phyloP scores from a whole-genome alignment of 345 rosid species.

The Populus pruinosa region DNA sequence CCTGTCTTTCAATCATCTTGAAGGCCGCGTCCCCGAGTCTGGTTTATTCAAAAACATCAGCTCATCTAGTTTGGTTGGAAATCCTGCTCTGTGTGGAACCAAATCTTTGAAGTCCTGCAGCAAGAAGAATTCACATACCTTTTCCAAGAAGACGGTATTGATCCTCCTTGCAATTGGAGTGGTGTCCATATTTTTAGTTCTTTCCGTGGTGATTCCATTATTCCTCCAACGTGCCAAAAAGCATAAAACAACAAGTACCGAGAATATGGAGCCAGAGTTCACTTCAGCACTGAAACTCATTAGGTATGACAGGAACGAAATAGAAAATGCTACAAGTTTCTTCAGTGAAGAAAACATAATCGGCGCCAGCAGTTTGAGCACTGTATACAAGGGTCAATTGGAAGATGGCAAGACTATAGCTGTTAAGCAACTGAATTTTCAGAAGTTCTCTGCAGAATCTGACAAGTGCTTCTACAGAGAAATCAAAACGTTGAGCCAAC shows the following conservation, averaged over 20 bases:
- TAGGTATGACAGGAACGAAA: slow-evolving; percentile 52
- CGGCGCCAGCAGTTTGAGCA: slow-evolving; percentile 76
- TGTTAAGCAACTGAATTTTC: slow-evolving; percentile 70
- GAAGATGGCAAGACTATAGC: slow-evolving; percentile 62
- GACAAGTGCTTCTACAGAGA: slow-evolving; percentile 76
- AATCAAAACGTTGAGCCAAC: slow-evolving; percentile 57
- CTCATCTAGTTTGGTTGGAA: slow-evolving; percentile 51
- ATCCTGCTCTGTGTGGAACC: slow-evolving; percentile 65
- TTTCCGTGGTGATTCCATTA: slow-evolving; percentile 28
- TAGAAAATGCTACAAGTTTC: slow-evolving; percentile 57
- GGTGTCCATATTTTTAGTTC: slow-evolving; percentile 30
- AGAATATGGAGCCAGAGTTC: slow-evolving; percentile 40
- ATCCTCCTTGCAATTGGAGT: slow-evolving; percentile 48
- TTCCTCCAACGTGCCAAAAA: slow-evolving; percentile 26
- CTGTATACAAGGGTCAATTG: slow-evolving; percentile 68
- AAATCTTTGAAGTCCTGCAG: slow-evolving; percentile 42
- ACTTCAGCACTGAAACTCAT: slow-evolving; percentile 44
- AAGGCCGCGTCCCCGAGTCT: slow-evolving; percentile 62
- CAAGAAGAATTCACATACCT: slow-evolving; percentile 34
- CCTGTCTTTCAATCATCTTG: slow-evolving; percentile 66
- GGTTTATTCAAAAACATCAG: slow-evolving; percentile 59
- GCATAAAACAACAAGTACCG: slow-evolving; percentile 23
- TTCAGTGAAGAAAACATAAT: slow-evolving; percentile 55
- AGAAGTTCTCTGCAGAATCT: slow-evolving; percentile 59
- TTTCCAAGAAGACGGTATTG: slow-evolving; percentile 38